Evolutionary conservation across 345 rosid genomes (phyloP).

Genomic region (Rhizophora apiculata): DNA sequence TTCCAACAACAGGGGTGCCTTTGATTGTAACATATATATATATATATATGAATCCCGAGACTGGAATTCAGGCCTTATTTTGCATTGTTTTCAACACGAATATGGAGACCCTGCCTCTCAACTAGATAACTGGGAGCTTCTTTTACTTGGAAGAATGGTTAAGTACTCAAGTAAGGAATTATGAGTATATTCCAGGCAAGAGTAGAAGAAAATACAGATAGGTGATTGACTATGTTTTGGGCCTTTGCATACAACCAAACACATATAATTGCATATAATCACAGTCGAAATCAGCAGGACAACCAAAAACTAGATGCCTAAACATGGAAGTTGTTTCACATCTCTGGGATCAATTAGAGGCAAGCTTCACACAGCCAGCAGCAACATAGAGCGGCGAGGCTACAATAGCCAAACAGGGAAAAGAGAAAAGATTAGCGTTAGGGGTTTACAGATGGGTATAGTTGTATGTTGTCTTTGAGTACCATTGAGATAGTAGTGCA

Average conservation of each 20-base stretch:
- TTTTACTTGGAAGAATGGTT: not conserved
- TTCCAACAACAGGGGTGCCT: not conserved
- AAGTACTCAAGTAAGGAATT: not conserved
- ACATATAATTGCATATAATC: conserved; percentile 1
- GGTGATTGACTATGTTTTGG: not conserved
- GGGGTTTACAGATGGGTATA: not conserved
- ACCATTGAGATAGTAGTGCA: too few species aligned
- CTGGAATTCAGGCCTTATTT: not conserved
- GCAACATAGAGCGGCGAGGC: conserved; percentile 66
- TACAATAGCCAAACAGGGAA: conserved; percentile 17
- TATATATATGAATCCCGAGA: not conserved
- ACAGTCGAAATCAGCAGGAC: not conserved
- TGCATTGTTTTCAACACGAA: not conserved
- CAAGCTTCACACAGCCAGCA: conserved; percentile 67
- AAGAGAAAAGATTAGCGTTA: not conserved
- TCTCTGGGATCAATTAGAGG: conserved; percentile 18
- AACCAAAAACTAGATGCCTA: not conserved
- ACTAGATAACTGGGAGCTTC: not conserved
- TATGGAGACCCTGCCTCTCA: too few species aligned
- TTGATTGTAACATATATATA: not conserved
- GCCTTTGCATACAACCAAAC: not conserved
- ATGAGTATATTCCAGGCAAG: not conserved
- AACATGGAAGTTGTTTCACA: not conserved
- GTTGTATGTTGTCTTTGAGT: not conserved
- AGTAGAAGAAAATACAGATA: not conserved